Conservation (phyloP, 805 yeast genomes). For the Jamesozyma gamospora region DNA sequence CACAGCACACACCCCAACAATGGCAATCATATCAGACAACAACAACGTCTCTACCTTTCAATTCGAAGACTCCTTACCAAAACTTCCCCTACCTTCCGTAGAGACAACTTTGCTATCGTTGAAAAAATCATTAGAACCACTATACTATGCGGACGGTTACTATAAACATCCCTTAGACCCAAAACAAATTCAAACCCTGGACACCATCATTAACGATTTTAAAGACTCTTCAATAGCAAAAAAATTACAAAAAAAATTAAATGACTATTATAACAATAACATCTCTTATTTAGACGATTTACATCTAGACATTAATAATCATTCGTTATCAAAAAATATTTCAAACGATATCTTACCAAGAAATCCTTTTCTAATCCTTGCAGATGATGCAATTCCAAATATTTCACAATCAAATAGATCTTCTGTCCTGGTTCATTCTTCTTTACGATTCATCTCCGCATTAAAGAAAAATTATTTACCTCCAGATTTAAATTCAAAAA, state of each 20-base stretch:
- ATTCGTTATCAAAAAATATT: conserved; percentile 46
- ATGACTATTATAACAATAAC: conserved; percentile 35
- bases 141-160: conserved; percentile 45
- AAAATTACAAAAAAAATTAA: conserved; percentile 45
- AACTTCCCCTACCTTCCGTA: conserved; percentile 53
- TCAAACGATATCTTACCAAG: conserved; percentile 63
- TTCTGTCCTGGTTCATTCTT: conserved; percentile 53
- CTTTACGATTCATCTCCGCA: conserved; percentile 55
- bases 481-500: conserved; percentile 48
- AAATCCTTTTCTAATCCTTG: conserved; percentile 65
- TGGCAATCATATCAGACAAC: neutral
- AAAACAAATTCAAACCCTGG: conserved; percentile 27
- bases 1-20: neutral
- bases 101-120: conserved; percentile 42
- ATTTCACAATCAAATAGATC: conserved; percentile 60
- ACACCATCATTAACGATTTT: conserved; percentile 37
- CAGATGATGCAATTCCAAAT: conserved; percentile 60
- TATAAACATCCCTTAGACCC: conserved; percentile 22
- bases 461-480: conserved; percentile 43
- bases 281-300: conserved; percentile 46
- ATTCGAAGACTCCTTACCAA: conserved; percentile 34
- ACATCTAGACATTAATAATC: conserved; percentile 34
- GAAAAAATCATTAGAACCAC: conserved; percentile 48
- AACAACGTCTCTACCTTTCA: conserved; percentile 4
- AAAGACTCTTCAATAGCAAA: conserved; percentile 33